Conservation (phyloP, 75 land plant genomes). For the Selaginella moellendorffii region DNA sequence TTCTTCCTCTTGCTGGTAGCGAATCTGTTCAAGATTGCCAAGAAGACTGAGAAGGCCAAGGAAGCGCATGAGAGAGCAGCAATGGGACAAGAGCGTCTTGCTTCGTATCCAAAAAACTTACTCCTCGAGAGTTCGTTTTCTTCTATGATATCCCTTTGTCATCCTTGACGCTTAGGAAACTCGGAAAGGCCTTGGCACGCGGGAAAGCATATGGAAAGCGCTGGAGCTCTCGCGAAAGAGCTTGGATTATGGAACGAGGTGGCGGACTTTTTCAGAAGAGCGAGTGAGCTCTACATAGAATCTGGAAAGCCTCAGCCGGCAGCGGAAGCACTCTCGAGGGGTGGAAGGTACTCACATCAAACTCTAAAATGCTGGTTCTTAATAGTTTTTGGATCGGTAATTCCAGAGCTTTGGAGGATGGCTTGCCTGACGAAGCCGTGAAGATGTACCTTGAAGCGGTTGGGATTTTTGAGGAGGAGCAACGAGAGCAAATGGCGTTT, state of each 20-base stretch:
- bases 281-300: slow-evolving; percentile 57
- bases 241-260: slow-evolving; percentile 54
- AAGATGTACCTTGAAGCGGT: slow-evolving; percentile 68
- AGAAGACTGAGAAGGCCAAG: slow-evolving; percentile 69
- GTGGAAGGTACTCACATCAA: slow-evolving; percentile 50
- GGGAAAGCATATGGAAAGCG: slow-evolving; percentile 90
- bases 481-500: slow-evolving; percentile 97
- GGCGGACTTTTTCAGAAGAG: slow-evolving; percentile 50
- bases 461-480: slow-evolving; percentile 81
- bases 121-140: neutral
- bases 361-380: neutral
- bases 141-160: neutral
- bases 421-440: slow-evolving; percentile 59
- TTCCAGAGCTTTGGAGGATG: slow-evolving; percentile 71
- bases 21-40: slow-evolving; percentile 41
- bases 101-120: slow-evolving; percentile 58
- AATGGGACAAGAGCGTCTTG: slow-evolving; percentile 74
- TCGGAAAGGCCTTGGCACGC: slow-evolving; percentile 80
- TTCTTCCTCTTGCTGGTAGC: slow-evolving; percentile 22
- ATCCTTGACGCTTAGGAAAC: slow-evolving; percentile 6
- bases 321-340: slow-evolving; percentile 87
- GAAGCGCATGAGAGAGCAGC: slow-evolving; percentile 86
- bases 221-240: slow-evolving; percentile 79
- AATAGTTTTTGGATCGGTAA: neutral
- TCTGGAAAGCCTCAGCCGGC: slow-evolving; percentile 88